A percentile compares a stretch with the other conserved stretches of the same genome.
phyloP scores from a whole-genome alignment of 192 early-diverging fungal species.

The Coemansia sp. region DNA sequence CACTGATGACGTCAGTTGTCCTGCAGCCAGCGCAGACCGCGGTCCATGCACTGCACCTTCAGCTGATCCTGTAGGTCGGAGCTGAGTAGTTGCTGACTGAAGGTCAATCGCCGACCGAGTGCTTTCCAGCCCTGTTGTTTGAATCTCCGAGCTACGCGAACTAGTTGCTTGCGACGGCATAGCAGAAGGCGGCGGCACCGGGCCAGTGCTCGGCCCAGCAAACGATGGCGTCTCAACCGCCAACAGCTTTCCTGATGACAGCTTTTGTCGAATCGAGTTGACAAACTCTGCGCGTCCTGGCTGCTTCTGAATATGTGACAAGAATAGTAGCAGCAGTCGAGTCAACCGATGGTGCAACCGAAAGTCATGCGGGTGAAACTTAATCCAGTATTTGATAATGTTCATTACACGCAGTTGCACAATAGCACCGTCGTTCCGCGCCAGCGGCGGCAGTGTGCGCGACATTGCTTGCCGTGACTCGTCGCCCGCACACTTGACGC shows the following conservation, averaged over 20 bases:
- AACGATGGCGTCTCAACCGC: slow-evolving; percentile 42
- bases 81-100: background rate
- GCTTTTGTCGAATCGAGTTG: slow-evolving; percentile 42
- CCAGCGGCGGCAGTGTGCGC: slow-evolving; percentile 26
- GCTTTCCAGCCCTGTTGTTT: slow-evolving; percentile 17
- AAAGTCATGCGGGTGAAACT: slow-evolving; percentile 68
- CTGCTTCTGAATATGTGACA: slow-evolving; percentile 53
- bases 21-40: slow-evolving; percentile 2
- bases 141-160: slow-evolving; percentile 29
- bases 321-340: slow-evolving; percentile 47
- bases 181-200: slow-evolving; percentile 9
- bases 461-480: slow-evolving; percentile 5
- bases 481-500: slow-evolving; percentile 1
- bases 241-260: slow-evolving; percentile 44
- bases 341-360: slow-evolving; percentile 48
- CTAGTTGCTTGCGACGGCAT: slow-evolving; percentile 34
- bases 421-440: slow-evolving; percentile 48
- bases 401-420: slow-evolving; percentile 79
- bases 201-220: slow-evolving; percentile 5
- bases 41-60: background rate
- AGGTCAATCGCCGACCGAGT: slow-evolving; percentile 43
- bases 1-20: slow-evolving; percentile 1
- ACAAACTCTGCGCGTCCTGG: slow-evolving; percentile 53
- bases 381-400: slow-evolving; percentile 87
- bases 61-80: background rate